Evolutionary conservation across 78 protist species (phyloP).

Genomic region (Isochrysis galbana): DNA sequence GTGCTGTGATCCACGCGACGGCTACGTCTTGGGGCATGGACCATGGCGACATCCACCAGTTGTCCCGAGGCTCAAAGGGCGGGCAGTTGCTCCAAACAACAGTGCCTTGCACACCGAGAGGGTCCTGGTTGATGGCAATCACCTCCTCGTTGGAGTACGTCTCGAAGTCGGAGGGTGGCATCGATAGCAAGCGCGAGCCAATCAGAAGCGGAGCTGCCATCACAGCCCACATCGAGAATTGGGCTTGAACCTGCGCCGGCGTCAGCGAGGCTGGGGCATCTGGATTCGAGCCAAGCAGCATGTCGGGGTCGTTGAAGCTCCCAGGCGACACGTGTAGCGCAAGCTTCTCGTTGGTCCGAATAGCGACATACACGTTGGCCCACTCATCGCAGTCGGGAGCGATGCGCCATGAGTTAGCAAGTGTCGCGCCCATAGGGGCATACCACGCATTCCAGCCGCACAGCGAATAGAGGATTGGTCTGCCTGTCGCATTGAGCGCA

Average conservation of each 20-base stretch:
- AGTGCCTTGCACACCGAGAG: background rate
- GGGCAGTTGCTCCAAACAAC: background rate
- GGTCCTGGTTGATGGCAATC: conserved; percentile 32
- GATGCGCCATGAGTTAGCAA: conserved; percentile 24
- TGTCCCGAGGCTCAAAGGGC: background rate
- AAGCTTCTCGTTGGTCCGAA: background rate
- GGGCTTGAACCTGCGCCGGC: conserved; percentile 14
- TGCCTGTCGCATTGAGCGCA: conserved; percentile 31
- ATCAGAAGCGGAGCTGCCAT: conserved; percentile 41
- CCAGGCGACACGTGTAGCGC: conserved; percentile 25
- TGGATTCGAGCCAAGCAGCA: conserved; percentile 12
- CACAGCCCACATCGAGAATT: conserved; percentile 37
- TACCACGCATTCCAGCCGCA: conserved; percentile 38
- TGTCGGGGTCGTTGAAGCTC: conserved; percentile 30
- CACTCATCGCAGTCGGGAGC: conserved; percentile 19
- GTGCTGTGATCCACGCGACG: background rate
- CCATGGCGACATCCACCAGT: background rate
- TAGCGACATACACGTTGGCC: conserved; percentile 26
- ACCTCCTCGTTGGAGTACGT: background rate
- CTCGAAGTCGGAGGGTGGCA: background rate
- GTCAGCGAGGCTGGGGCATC: background rate
- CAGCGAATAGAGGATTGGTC: background rate
- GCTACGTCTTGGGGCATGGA: background rate
- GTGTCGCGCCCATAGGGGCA: background rate
- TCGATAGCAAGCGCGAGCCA: background rate